phyloP scores from a whole-genome alignment of 441 rosid genomes.

The Mallotus repandus region DNA sequence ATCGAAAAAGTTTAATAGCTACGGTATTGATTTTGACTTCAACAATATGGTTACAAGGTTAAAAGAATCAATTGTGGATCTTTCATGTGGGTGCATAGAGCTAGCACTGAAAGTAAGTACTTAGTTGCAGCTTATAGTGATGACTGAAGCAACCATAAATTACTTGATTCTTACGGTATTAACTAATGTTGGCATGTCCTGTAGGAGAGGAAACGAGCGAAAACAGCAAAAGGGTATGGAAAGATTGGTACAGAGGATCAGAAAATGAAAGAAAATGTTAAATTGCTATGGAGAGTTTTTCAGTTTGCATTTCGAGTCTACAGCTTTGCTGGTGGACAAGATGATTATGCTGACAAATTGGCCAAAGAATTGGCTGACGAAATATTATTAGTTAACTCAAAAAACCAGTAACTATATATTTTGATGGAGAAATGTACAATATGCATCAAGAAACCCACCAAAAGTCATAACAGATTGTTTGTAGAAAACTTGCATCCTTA shows the following conservation, averaged over 20 bases:
- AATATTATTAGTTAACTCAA: slow-evolving; percentile 23
- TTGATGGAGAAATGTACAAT: too few species aligned
- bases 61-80: slow-evolving; percentile 41
- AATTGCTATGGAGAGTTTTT: slow-evolving; percentile 62
- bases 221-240: slow-evolving; percentile 24
- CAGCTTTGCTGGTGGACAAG: slow-evolving; percentile 72
- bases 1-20: slow-evolving; percentile 26
- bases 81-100: slow-evolving; percentile 47
- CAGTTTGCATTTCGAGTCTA: slow-evolving; percentile 70
- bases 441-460: not conserved
- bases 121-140: not conserved
- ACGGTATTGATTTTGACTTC: slow-evolving; percentile 39
- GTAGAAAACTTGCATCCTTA: not conserved
- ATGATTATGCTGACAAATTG: slow-evolving; percentile 59
- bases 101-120: slow-evolving; percentile 33
- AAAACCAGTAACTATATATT: not conserved
- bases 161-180: not conserved
- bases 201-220: slow-evolving; percentile 50
- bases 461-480: not conserved
- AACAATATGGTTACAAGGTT: slow-evolving; percentile 27
- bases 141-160: not conserved
- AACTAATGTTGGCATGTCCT: not conserved
- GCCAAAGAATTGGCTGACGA: slow-evolving; percentile 59
- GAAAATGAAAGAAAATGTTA: slow-evolving; percentile 30
- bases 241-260: slow-evolving; percentile 18